Base-by-base conservation (phyloP, 768 basidiomycete species). In the Dacryopinax primogenitus region DNA sequence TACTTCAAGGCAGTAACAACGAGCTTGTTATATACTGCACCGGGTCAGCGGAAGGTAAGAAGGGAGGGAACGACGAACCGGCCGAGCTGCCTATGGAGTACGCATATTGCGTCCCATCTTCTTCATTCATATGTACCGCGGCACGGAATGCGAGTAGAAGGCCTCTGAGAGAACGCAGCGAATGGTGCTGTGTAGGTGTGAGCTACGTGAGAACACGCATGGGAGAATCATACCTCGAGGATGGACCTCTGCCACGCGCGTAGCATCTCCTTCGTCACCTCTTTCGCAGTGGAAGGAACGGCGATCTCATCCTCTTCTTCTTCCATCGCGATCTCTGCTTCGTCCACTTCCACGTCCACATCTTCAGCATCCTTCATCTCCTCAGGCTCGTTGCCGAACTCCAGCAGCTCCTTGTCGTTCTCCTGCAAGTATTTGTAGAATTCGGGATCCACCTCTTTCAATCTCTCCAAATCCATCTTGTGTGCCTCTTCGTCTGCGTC, bases 361-460 rank as follows among this genome's bases (percentile, higher is more conserved):
- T 80, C 82, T 11, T 77, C 81, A 1, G 76, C 79, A 23, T 73
- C 76, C 1, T 72, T 78, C 1, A 74, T 75, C 1, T 74, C 70
- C 32, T 72, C 75, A 26, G 71, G 75, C 63, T 79, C 70, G 0
- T 81, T 77, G 39, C 84, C 78, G 72, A 98, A 98, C 2, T 90
- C 81, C 1, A 99, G 80, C n/a, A 98, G 78, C 64, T 92, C 93
- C 66, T 80, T 78, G 75, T 99, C 96, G 72, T 99, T 93, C 76
- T 98, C 91, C 77, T 94, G 87, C 1, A 99, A 80, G 73, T 94
- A 99, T 76, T 94, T 92, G 86, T 84, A 99, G 77, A 98, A 99
- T 72, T 96, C 95, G n/a, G 95, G 95, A 74, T 99, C 95, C 73
- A 92, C 92, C 75, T 95, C 88, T 1, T 90, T 90, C 35, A 99